These are phyloP conservation scores for Galerina sulciceps DNA, from an alignment of 768 basidiomycete species.

Conservation along the genomic window DNA sequence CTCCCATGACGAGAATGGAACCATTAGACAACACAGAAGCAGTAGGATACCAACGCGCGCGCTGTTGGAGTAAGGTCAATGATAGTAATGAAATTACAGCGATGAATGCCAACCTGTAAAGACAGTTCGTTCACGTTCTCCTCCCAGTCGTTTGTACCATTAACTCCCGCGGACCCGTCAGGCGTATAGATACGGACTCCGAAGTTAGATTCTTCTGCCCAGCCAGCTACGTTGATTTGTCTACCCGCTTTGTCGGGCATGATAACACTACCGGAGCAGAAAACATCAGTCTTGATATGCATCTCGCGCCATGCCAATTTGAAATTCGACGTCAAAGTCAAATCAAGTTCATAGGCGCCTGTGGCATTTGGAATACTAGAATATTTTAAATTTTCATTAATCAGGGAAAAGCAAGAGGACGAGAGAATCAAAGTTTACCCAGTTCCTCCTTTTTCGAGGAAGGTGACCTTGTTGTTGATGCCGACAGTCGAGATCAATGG, in stretches of 20 bases:
- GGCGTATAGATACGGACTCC: conserved; percentile 79
- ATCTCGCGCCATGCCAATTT: conserved; percentile 72
- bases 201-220: conserved; percentile 76
- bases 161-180: conserved; percentile 66
- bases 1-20: conserved; percentile 73
- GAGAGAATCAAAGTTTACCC: conserved; percentile 35
- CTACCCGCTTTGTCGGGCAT: conserved; percentile 76
- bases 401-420: background rate
- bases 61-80: conserved; percentile 31
- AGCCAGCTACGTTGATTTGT: conserved; percentile 68
- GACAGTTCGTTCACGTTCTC: conserved; percentile 62
- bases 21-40: conserved; percentile 76
- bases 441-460: conserved; percentile 78
- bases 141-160: conserved; percentile 81
- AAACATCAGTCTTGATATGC: conserved; percentile 79
- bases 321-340: conserved; percentile 54
- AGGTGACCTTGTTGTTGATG: conserved; percentile 80
- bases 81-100: background rate
- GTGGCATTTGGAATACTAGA: conserved; percentile 63
- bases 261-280: conserved; percentile 75
- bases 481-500: conserved; percentile 78
- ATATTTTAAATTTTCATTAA: background rate
- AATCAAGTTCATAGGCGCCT: conserved; percentile 79
- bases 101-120: conserved; percentile 55
- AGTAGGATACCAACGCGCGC: conserved; percentile 74